These are phyloP conservation scores for Cyclotella choctawhatcheeana DNA, from an alignment of 108 stramenopile species.

Conservation along the genomic window DNA sequence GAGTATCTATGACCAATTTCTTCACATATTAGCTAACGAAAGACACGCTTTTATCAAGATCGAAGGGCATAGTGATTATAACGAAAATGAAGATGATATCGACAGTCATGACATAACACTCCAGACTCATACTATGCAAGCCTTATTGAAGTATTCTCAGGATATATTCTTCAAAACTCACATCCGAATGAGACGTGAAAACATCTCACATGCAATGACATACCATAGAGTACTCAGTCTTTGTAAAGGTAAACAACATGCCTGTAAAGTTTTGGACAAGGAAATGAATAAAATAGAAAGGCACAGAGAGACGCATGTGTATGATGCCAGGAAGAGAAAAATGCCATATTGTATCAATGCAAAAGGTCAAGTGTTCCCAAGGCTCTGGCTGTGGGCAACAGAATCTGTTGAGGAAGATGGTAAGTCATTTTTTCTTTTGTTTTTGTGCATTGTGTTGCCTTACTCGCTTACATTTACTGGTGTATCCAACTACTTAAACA, in stretches of 20 bases:
- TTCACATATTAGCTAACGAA: too few species aligned
- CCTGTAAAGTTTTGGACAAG: not conserved
- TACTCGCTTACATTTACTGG: not conserved
- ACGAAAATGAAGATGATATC: not conserved
- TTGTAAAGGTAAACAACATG: not conserved
- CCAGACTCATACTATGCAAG: not conserved
- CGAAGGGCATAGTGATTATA: too few species aligned
- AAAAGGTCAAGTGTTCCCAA: constrained; percentile 6
- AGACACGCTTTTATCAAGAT: too few species aligned
- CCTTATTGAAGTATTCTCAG: not conserved
- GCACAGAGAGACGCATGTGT: not conserved
- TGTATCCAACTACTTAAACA: not conserved
- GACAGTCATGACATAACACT: not conserved
- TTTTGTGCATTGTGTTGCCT: not conserved
- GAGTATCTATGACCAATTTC: too few species aligned
- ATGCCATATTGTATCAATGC: constrained; percentile 8
- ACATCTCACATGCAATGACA: constrained; percentile 5
- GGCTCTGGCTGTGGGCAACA: constrained; percentile 29
- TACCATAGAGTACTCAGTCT: constrained; percentile 9
- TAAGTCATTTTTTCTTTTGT: not conserved
- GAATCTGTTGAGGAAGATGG: constrained; percentile 14
- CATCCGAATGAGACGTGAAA: not conserved
- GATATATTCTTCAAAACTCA: not conserved
- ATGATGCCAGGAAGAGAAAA: constrained; percentile 6
- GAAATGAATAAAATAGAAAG: constrained; percentile 21